These are phyloP conservation scores for Pharnaceum exiguum DNA, from an alignment of 148 eudicot species.

Conservation along the genomic window DNA sequence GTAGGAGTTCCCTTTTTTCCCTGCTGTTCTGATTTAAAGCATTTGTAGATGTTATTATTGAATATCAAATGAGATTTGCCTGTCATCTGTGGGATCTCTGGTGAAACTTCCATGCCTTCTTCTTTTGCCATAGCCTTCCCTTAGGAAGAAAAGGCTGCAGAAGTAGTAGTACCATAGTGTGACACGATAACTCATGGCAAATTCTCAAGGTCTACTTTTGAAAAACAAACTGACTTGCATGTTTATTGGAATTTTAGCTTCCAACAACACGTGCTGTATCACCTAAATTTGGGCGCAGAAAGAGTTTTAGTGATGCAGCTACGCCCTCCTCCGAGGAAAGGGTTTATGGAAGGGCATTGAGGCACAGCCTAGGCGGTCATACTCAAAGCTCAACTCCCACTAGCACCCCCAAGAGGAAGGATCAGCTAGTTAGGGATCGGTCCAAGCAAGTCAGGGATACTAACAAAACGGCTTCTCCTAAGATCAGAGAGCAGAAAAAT, in stretches of 20 bases:
- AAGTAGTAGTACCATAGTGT: constrained; percentile 1
- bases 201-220: background rate
- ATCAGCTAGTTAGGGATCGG: constrained; percentile 27
- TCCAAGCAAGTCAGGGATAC: constrained; percentile 36
- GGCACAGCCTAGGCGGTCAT: constrained; percentile 64
- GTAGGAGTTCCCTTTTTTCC: background rate
- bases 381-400: constrained; percentile 33
- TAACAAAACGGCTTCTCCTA: constrained; percentile 29
- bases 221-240: constrained; percentile 19
- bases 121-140: background rate
- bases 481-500: constrained; percentile 33
- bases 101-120: background rate
- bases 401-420: constrained; percentile 44
- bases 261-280: constrained; percentile 80
- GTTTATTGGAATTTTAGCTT: constrained; percentile 21
- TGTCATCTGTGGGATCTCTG: background rate
- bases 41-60: background rate
- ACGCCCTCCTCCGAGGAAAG: constrained; percentile 41
- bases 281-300: constrained; percentile 79
- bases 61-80: background rate
- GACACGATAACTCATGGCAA: background rate
- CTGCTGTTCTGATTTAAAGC: background rate
- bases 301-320: constrained; percentile 67
- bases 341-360: constrained; percentile 30
- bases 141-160: background rate